Percentiles rank a stretch among this genome's conserved stretches.
Conservation (phyloP, 2,329 filamentous ascomycete genomes). For the Beauveria brongniartii region DNA sequence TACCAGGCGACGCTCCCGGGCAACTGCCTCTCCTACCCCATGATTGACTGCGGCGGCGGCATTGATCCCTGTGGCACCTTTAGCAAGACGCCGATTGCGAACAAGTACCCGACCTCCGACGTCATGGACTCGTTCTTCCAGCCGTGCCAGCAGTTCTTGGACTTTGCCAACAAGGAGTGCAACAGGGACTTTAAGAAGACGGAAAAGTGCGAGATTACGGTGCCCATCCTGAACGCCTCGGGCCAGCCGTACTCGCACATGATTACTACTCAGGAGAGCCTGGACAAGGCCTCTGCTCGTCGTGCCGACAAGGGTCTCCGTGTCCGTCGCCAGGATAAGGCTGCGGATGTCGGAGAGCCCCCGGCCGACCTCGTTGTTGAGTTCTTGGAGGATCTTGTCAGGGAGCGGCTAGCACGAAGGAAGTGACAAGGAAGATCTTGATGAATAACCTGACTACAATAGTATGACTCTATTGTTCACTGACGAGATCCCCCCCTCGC, state of each 20-base stretch:
- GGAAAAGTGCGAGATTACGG: neutral
- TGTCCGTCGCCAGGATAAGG: neutral
- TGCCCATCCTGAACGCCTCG: neutral
- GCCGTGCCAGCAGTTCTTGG: neutral
- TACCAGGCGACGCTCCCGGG: neutral
- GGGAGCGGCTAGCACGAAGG: too few relatives aligned
- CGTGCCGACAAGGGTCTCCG: neutral
- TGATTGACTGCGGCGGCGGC: neutral
- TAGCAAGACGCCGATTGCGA: neutral
- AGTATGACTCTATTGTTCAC: too few relatives aligned
- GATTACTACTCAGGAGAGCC: neutral
- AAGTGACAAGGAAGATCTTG: too few relatives aligned
- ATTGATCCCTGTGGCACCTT: neutral
- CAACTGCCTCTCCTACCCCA: neutral
- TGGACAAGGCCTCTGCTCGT: neutral
- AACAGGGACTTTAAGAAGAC: neutral
- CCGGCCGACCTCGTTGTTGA: neutral
- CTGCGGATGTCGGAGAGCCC: neutral
- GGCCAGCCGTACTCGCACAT: neutral
- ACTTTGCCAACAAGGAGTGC: neutral
- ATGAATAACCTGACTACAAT: too few relatives aligned
- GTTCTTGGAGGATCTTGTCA: neutral
- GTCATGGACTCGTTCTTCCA: neutral
- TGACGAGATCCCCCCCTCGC: too few relatives aligned
- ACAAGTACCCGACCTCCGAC: neutral